Evolutionary conservation across 305 asterid genomes (phyloP).

Genomic region (Petunia hybrid): DNA sequence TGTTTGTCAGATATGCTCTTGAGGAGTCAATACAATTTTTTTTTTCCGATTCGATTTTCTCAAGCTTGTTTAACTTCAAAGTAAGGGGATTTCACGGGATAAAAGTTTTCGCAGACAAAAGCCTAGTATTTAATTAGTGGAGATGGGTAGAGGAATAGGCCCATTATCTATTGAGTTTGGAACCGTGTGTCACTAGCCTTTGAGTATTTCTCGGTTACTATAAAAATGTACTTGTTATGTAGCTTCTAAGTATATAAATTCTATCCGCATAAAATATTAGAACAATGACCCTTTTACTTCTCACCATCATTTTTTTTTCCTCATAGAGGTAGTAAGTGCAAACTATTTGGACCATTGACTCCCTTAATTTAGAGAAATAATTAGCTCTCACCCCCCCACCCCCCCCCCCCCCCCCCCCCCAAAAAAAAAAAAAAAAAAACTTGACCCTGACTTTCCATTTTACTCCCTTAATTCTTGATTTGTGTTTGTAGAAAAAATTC

Average conservation of each 20-base stretch:
- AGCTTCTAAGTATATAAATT: not conserved
- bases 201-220: too few relatives aligned
- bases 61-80: not conserved
- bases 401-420: too few relatives aligned
- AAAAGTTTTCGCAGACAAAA: too few relatives aligned
- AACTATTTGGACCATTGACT: not conserved
- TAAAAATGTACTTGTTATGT: not conserved
- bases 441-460: not conserved
- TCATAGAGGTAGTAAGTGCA: not conserved
- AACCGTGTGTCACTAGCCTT: too few relatives aligned
- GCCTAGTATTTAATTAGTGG: too few relatives aligned
- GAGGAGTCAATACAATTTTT: not conserved
- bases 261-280: constrained; percentile 9
- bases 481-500: not conserved
- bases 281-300: not conserved
- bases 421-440: too few relatives aligned
- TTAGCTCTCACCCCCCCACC: not conserved
- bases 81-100: not conserved
- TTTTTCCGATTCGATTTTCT: not conserved
- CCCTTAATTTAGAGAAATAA: not conserved
- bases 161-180: too few relatives aligned
- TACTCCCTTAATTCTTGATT: not conserved
- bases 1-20: not conserved
- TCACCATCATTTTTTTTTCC: not conserved
- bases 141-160: too few relatives aligned